A percentile compares a stretch with the other conserved stretches of the same genome.
Evolutionary conservation across 495 filamentous ascomycete genomes (phyloP).

Genomic region (Opeltia flavorubescens): DNA sequence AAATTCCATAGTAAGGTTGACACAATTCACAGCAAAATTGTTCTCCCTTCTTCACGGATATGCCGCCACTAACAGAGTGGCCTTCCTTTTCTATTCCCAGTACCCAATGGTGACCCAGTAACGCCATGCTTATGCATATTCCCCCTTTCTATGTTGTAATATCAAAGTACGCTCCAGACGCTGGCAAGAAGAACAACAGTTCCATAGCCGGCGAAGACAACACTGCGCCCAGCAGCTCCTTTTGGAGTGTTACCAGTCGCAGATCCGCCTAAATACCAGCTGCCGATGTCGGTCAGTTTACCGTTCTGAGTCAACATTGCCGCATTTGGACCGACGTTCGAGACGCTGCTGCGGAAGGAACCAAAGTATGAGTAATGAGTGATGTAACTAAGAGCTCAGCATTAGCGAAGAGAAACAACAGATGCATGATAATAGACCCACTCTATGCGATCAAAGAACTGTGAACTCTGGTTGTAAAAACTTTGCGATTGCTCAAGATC

Average conservation of each 20-base stretch:
- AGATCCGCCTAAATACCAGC: slow-evolving; percentile 4
- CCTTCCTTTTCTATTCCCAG: too few species aligned
- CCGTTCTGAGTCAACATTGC: slow-evolving; percentile 30
- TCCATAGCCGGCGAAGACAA: background rate
- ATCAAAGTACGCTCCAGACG: slow-evolving; percentile 2
- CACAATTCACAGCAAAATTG: too few species aligned
- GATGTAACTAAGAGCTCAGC: slow-evolving; percentile 30
- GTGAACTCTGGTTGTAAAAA: slow-evolving; percentile 13
- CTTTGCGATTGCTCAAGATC: slow-evolving; percentile 37
- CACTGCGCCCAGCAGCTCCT: slow-evolving; percentile 2
- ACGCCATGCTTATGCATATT: too few species aligned
- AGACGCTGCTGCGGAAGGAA: slow-evolving; percentile 47
- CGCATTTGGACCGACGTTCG: slow-evolving; percentile 40
- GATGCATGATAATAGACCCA: background rate
- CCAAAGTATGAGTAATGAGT: slow-evolving; percentile 71
- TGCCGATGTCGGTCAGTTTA: slow-evolving; percentile 18
- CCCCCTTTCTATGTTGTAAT: background rate
- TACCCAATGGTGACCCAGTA: background rate
- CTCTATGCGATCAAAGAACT: slow-evolving; percentile 11
- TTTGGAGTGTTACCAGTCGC: slow-evolving; percentile 7
- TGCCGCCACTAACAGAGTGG: too few species aligned
- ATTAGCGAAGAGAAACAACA: slow-evolving; percentile 14
- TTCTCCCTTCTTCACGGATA: too few species aligned
- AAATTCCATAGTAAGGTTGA: too few species aligned
- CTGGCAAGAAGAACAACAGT: background rate